phyloP scores from a whole-genome alignment of 495 filamentous ascomycete genomes.

The Letharia lupina region DNA sequence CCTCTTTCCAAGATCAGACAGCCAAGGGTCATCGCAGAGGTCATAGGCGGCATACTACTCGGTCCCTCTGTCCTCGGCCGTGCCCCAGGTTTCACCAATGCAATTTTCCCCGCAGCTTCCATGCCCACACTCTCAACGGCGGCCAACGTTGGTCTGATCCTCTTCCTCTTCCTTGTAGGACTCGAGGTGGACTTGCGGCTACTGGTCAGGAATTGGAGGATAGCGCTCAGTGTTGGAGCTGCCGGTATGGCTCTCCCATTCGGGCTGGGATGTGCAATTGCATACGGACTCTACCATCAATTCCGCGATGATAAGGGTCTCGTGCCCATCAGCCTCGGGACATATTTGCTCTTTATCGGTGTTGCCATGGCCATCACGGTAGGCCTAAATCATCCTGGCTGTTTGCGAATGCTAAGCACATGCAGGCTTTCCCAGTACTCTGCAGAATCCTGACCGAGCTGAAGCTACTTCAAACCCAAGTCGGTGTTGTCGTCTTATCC shows the following conservation, averaged over 20 bases:
- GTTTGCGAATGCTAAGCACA: background rate
- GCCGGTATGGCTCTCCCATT: conserved; percentile 80
- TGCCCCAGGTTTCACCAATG: conserved; percentile 67
- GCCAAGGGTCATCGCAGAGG: conserved; percentile 91
- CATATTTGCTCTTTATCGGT: conserved; percentile 88
- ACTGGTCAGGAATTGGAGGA: conserved; percentile 76
- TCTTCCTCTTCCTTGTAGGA: conserved; percentile 90
- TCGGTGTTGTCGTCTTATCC: conserved; percentile 84
- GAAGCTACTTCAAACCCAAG: conserved; percentile 73
- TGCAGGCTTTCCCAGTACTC: conserved; percentile 80
- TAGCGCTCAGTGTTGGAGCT: conserved; percentile 72
- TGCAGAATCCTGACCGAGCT: conserved; percentile 92
- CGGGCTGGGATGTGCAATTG: conserved; percentile 62
- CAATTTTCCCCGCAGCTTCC: conserved; percentile 68
- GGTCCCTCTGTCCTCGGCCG: conserved; percentile 81
- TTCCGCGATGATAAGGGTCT: conserved; percentile 59
- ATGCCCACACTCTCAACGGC: conserved; percentile 71
- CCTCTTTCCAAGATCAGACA: conserved; percentile 83
- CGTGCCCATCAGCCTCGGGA: conserved; percentile 62
- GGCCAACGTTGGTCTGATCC: conserved; percentile 80
- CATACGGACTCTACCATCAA: conserved; percentile 75
- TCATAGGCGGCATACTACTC: conserved; percentile 84
- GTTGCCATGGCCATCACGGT: conserved; percentile 89
- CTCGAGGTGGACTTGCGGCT: conserved; percentile 88
- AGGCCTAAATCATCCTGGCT: conserved; percentile 9